Base-by-base conservation (phyloP, 345 rosid species). In the Eucalyptus polybractea region DNA sequence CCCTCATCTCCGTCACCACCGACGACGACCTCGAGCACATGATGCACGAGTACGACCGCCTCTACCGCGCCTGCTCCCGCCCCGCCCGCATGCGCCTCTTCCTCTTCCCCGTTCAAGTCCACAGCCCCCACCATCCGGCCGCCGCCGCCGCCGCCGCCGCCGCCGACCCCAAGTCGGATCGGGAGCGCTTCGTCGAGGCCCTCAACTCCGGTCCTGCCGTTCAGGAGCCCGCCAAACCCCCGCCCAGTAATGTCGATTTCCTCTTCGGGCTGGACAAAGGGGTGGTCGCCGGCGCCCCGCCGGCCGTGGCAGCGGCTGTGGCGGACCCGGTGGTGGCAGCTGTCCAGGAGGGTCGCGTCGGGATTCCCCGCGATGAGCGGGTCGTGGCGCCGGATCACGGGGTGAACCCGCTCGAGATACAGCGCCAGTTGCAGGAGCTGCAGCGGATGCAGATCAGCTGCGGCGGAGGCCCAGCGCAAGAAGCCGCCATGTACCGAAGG, bases 1-100 rank as follows among this genome's bases (percentile, higher is more conserved):
- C 99, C 44, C 90, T 97, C 91, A 97, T 97, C 89, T 97, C 99
- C 1, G 99, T 97, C 50, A 94, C 99, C 6, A 96, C 95, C 91
- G 99, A 97, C 33, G 99, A 97, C 27, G 99, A 97, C 93, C 97
- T 97, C 19, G 98, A 96, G 56, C 98, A 97, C 91, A 92, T 97
- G 98, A 97, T 97, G 99, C 95, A 94, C 50, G 99, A 97, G 92
- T 95, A 97, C 89, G 99, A 97, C 86, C 98, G 99, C 3, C 93
- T 96, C 49, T 93, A 31, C 81, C 98, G 98, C 27, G 91, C 92
- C 86, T 92, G 95, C 4, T 93, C 97, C 25, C 96, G 94, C 94
- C 98, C 99, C 7, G 96, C 96, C 22, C 94, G 99, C 92, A 93
- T 97, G 98, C 94, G 99, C 40, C 90, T 97, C 51, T 97, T 97